Evolutionary conservation across 768 basidiomycete genomes (phyloP).

Genomic region (Podaxis sp.): DNA sequence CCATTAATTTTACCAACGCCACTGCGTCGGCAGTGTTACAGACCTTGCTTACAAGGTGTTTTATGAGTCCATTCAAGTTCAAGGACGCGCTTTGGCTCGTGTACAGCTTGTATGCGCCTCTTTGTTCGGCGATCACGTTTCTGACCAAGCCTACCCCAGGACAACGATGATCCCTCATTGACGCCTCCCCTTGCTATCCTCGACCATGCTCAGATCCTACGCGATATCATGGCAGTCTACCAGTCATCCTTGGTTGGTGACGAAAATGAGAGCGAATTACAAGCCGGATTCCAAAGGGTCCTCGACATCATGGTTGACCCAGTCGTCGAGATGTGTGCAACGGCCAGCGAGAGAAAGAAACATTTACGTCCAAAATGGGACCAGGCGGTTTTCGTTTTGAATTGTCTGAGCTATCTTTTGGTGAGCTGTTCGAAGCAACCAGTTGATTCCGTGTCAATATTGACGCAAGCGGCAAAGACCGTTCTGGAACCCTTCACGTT

Average conservation of each 20-base stretch:
- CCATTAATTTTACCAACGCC: neutral
- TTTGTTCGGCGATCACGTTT: neutral
- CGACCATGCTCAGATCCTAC: slow-evolving; percentile 80
- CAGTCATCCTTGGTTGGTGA: slow-evolving; percentile 80
- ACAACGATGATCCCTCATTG: slow-evolving; percentile 66
- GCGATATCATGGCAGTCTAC: slow-evolving; percentile 89
- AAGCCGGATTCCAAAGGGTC: slow-evolving; percentile 62
- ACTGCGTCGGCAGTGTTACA: slow-evolving; percentile 57
- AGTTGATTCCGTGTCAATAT: neutral
- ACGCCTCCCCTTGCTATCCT: slow-evolving; percentile 77
- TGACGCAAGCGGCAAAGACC: slow-evolving; percentile 36
- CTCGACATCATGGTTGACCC: slow-evolving; percentile 87
- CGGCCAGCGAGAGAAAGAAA: slow-evolving; percentile 66
- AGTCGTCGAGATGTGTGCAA: slow-evolving; percentile 70
- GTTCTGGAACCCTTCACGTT: slow-evolving; percentile 70
- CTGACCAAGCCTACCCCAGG: slow-evolving; percentile 39
- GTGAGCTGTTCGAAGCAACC: slow-evolving; percentile 38
- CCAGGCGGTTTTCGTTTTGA: slow-evolving; percentile 77
- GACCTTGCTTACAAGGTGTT: slow-evolving; percentile 81
- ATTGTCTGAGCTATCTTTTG: slow-evolving; percentile 81
- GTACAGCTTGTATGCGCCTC: slow-evolving; percentile 48
- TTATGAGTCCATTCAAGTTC: slow-evolving; percentile 83
- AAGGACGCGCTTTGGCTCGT: slow-evolving; percentile 65
- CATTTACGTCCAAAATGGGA: slow-evolving; percentile 69
- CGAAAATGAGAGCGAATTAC: slow-evolving; percentile 42